phyloP scores from a whole-genome alignment of 441 rosid species.

The Adansonia rubrostipa region DNA sequence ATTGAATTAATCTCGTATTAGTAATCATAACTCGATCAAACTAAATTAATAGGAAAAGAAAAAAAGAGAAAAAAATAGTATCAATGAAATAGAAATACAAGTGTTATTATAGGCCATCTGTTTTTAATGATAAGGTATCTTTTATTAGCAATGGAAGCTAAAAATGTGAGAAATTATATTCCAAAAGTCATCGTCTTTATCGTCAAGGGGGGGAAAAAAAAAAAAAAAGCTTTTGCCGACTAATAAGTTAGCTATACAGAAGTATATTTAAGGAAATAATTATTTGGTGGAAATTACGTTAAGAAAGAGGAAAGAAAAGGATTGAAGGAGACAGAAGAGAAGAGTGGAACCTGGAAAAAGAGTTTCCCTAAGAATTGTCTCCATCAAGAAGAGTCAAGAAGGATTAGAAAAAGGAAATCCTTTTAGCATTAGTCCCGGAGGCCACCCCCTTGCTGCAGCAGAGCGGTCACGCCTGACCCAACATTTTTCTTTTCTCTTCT shows the following conservation, averaged over 20 bases:
- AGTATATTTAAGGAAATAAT: background rate
- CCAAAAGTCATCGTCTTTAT: background rate
- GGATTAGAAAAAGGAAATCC: background rate
- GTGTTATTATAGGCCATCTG: background rate
- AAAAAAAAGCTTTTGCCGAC: background rate
- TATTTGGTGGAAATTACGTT: background rate
- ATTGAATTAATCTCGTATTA: no score
- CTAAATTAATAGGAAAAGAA: no score
- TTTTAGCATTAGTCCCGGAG: no score
- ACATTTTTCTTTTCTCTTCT: no score
- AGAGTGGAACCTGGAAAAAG: background rate
- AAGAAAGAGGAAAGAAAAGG: background rate
- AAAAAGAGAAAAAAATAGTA: background rate
- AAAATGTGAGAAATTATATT: background rate
- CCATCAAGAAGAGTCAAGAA: background rate
- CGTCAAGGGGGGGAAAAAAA: background rate
- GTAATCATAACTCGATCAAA: no score
- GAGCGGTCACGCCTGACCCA: no score
- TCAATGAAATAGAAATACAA: background rate
- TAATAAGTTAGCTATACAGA: background rate
- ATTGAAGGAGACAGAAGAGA: conserved; percentile 14
- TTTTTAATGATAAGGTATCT: background rate
- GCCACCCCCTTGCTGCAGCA: no score
- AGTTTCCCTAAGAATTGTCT: background rate
- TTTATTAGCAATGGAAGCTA: background rate